phyloP scores from a whole-genome alignment of 164 flowering plant genomes.

The Hamamelis virginiana region DNA sequence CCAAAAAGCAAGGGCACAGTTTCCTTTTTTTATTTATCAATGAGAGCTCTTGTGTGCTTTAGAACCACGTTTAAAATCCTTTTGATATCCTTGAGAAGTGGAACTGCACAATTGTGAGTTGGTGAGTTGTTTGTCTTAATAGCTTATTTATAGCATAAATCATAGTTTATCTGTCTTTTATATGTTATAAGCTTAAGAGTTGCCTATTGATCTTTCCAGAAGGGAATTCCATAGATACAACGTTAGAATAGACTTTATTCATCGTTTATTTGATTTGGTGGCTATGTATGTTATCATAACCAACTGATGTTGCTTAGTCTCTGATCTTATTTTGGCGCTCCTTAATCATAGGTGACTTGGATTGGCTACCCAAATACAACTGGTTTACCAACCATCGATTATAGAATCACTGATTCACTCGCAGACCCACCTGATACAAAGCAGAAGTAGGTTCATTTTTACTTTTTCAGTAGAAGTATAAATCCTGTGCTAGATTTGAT shows the following conservation, averaged over 20 bases:
- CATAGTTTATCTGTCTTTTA: too few species aligned
- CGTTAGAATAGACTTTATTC: not conserved
- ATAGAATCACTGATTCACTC: conserved; percentile 82
- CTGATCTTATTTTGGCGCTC: conserved; percentile 5
- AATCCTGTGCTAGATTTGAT: not conserved
- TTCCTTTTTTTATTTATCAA: too few species aligned
- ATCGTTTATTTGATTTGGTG: conserved; percentile 2
- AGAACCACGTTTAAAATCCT: too few species aligned
- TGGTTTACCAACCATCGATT: conserved; percentile 93
- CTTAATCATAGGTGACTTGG: conserved; percentile 82
- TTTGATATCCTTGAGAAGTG: too few species aligned
- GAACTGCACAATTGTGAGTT: too few species aligned
- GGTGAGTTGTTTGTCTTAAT: too few species aligned
- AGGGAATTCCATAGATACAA: not conserved
- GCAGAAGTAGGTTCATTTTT: conserved; percentile 60
- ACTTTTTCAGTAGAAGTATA: not conserved
- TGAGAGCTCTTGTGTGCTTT: too few species aligned
- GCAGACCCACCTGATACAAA: conserved; percentile 80
- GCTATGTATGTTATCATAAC: not conserved
- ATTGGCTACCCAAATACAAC: conserved; percentile 99
- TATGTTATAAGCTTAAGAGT: too few species aligned
- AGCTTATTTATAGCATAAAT: too few species aligned
- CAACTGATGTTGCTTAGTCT: not conserved
- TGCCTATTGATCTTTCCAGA: not conserved
- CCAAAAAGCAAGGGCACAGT: too few species aligned